Evolutionary conservation across 192 early-diverging fungal genomes (phyloP).

Genomic region (Coemansia sp.): DNA sequence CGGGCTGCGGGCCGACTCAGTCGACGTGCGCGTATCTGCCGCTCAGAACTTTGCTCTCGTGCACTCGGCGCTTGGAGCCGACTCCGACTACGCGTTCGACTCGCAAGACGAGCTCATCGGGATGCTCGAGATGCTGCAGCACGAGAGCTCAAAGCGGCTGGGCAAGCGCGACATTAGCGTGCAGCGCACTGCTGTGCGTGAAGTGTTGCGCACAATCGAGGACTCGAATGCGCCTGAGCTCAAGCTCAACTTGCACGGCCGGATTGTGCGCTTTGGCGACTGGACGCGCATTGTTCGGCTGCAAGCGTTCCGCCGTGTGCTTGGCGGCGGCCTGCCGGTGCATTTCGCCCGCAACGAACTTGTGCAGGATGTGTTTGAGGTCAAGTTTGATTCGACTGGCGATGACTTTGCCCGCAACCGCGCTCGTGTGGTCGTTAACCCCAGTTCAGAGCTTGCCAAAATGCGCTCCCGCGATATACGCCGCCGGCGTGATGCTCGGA

Average conservation of each 20-base stretch:
- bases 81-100: slow-evolving; percentile 50
- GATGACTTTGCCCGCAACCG: slow-evolving; percentile 4
- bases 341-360: slow-evolving; percentile 55
- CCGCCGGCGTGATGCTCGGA: slow-evolving; percentile 13
- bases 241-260: slow-evolving; percentile 54
- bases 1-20: slow-evolving; percentile 57
- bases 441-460: slow-evolving; percentile 42
- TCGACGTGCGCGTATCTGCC: slow-evolving; percentile 66
- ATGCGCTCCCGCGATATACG: slow-evolving; percentile 18
- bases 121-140: slow-evolving; percentile 56
- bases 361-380: slow-evolving; percentile 53
- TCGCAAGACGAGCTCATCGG: slow-evolving; percentile 60
- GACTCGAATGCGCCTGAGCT: slow-evolving; percentile 54
- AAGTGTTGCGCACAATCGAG: slow-evolving; percentile 65
- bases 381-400: slow-evolving; percentile 11
- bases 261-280: slow-evolving; percentile 55
- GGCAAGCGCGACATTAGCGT: slow-evolving; percentile 58
- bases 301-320: slow-evolving; percentile 25
- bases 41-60: slow-evolving; percentile 76
- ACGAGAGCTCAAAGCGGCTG: slow-evolving; percentile 60
- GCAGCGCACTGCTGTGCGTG: slow-evolving; percentile 66
- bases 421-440: slow-evolving; percentile 26
- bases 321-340: slow-evolving; percentile 37
- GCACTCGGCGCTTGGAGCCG: slow-evolving; percentile 57
- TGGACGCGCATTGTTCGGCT: slow-evolving; percentile 57